Evolutionary conservation across 768 basidiomycete genomes (phyloP).

Genomic region (Rhodotorula sphaerocarpa): DNA sequence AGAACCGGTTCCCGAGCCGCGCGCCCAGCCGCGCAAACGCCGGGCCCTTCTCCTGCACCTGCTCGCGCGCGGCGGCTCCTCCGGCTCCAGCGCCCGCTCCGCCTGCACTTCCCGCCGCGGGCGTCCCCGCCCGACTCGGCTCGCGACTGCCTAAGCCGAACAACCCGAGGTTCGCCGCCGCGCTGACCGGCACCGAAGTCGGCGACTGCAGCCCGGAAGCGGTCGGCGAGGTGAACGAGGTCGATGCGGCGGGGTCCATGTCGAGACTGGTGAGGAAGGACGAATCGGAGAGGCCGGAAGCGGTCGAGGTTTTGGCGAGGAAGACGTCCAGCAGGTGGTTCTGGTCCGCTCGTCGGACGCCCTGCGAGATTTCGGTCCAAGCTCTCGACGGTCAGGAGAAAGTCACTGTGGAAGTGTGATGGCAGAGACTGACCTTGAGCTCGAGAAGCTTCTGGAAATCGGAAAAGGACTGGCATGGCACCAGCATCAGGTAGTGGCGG

Average conservation of each 20-base stretch:
- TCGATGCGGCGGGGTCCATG: constrained; percentile 68
- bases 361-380: constrained; percentile 53
- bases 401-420: no score
- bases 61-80: not conserved
- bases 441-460: constrained; percentile 89
- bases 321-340: constrained; percentile 85
- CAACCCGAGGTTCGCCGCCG: not conserved
- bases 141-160: constrained; percentile 15
- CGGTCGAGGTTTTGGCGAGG: constrained; percentile 83
- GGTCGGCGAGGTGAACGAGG: constrained; percentile 25
- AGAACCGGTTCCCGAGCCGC: constrained; percentile 20
- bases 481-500: constrained; percentile 84
- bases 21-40: constrained; percentile 25
- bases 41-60: not conserved
- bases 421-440: constrained; percentile 30
- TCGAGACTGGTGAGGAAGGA: constrained; percentile 90
- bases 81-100: no score
- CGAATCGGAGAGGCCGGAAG: constrained; percentile 73
- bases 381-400: not conserved
- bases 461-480: constrained; percentile 87
- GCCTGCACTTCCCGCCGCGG: not conserved
- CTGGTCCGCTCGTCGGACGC: constrained; percentile 75
- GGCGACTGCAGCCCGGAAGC: constrained; percentile 38
- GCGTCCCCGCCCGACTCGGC: constrained; percentile 13
- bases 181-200: not conserved